Conservation (phyloP, 306 rosid genomes). For the Oxytropis ochrocephala region DNA sequence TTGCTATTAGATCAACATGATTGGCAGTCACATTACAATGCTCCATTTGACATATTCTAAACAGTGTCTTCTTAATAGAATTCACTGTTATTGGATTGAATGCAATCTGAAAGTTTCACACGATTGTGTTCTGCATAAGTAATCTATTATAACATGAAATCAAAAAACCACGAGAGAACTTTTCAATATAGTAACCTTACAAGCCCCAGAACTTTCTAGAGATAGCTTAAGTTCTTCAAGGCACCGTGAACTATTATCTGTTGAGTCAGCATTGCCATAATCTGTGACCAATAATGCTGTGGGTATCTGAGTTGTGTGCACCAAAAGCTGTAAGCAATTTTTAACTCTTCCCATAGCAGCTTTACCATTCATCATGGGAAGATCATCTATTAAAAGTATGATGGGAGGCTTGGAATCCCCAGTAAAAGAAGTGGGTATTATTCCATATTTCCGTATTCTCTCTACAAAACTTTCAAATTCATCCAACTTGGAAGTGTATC, state of each 20-base stretch:
- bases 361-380: conserved; percentile 69
- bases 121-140: conserved; percentile 12
- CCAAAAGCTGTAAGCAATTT: conserved; percentile 60
- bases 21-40: conserved; percentile 49
- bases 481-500: conserved; percentile 79
- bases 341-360: conserved; percentile 59
- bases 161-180: conserved; percentile 8
- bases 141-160: conserved; percentile 10
- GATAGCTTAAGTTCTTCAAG: conserved; percentile 57
- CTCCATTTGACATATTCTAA: conserved; percentile 68
- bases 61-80: conserved; percentile 63
- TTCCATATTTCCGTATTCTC: conserved; percentile 76
- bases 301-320: conserved; percentile 62
- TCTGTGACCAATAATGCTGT: conserved; percentile 74
- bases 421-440: conserved; percentile 38
- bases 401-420: conserved; percentile 54
- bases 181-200: conserved; percentile 82
- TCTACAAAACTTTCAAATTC: conserved; percentile 83
- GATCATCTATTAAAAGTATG: conserved; percentile 81
- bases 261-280: conserved; percentile 63
- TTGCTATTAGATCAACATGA: conserved; percentile 73
- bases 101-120: conserved; percentile 55
- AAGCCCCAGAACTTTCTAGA: conserved; percentile 87
- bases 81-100: conserved; percentile 82
- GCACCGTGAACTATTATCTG: conserved; percentile 44